phyloP scores from a whole-genome alignment of 2,329 filamentous ascomycete species.

The Phialophora chinensis region DNA sequence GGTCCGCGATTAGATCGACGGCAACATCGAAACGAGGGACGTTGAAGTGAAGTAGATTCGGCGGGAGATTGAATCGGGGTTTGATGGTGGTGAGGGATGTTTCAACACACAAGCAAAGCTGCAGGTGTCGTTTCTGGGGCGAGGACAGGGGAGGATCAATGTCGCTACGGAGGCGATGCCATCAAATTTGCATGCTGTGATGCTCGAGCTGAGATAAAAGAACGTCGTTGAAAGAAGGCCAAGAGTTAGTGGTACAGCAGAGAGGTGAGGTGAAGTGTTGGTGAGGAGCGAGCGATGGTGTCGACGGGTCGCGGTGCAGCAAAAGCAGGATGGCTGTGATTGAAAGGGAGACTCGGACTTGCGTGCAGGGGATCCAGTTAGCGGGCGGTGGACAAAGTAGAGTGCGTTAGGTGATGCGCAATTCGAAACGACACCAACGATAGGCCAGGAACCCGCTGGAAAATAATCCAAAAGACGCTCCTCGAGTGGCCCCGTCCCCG shows the following conservation, averaged over 20 bases:
- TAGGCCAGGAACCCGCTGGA: constrained; percentile 20
- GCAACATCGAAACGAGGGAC: constrained; percentile 34
- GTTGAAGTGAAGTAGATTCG: constrained; percentile 22
- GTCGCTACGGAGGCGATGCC: constrained; percentile 26
- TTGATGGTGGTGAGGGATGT: constrained; percentile 18
- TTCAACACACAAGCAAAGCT: constrained; percentile 20
- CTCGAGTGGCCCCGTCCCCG: constrained; percentile 5
- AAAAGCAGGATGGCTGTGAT: constrained; percentile 29
- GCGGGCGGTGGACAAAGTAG: constrained; percentile 11
- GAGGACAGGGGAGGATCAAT: constrained; percentile 13
- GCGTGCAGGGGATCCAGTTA: constrained; percentile 7
- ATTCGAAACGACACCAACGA: constrained; percentile 33
- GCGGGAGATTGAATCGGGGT: constrained; percentile 28
- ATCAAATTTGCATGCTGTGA: constrained; percentile 19
- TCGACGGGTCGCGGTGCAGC: constrained; percentile 27
- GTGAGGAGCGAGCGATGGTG: constrained; percentile 20
- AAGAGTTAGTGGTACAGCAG: constrained; percentile 22
- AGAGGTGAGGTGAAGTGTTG: constrained; percentile 27
- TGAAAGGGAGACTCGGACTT: constrained; percentile 31
- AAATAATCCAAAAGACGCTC: constrained; percentile 14
- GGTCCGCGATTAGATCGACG: constrained; percentile 18
- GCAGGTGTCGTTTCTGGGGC: constrained; percentile 14
- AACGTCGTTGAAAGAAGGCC: constrained; percentile 28
- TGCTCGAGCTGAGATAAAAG: constrained; percentile 29
- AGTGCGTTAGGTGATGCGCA: constrained; percentile 25